phyloP scores from a whole-genome alignment of 2,329 filamentous ascomycete species.

The Aspergillus vadensis region DNA sequence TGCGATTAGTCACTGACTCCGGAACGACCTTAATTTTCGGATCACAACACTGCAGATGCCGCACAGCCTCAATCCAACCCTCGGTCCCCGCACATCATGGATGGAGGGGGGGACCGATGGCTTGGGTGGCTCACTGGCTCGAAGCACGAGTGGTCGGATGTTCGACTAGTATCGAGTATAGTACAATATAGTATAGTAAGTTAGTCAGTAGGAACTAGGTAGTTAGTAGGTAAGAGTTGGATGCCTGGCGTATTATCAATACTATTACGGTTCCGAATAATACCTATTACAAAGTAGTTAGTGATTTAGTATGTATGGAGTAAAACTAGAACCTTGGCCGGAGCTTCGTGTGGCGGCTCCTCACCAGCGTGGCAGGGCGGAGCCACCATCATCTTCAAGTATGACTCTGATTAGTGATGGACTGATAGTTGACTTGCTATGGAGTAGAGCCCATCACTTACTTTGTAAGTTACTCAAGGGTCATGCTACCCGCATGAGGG shows the following conservation, averaged over 20 bases:
- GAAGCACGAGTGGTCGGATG: neutral
- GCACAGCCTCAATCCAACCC: slow-evolving; percentile 11
- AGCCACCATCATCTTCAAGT: neutral
- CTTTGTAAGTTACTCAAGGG: neutral
- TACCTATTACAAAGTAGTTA: too few relatives aligned
- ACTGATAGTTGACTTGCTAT: neutral
- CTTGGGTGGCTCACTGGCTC: slow-evolving; percentile 19
- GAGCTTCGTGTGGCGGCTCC: neutral
- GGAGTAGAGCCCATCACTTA: neutral
- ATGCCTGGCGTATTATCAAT: neutral
- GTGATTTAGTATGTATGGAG: neutral
- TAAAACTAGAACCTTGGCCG: neutral
- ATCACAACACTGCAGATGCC: slow-evolving; percentile 4
- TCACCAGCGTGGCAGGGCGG: neutral
- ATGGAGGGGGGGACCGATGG: slow-evolving; percentile 20
- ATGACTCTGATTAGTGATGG: neutral
- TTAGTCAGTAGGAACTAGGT: neutral
- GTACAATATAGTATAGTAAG: neutral
- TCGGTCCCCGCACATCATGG: slow-evolving; percentile 25
- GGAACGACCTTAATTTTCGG: slow-evolving; percentile 5
- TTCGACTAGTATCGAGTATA: neutral
- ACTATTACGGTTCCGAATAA: neutral
- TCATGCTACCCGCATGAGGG: slow-evolving; percentile 2
- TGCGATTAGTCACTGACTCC: neutral
- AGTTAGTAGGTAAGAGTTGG: neutral